Conservation (phyloP, 345 rosid species). For the Eucalyptus cladocalyx region DNA sequence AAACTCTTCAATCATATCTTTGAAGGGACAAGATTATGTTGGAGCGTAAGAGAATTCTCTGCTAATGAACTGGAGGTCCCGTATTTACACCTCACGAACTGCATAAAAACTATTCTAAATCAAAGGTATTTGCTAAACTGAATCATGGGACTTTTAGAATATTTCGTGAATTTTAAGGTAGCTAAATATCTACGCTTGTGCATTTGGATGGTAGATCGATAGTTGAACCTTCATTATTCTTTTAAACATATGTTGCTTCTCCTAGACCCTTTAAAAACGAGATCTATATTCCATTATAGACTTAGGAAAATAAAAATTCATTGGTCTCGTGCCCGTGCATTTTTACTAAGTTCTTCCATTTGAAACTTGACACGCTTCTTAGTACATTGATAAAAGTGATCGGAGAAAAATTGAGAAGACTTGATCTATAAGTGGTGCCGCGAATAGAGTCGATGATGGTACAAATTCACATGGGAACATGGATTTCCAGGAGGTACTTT, state of each 20-base stretch:
- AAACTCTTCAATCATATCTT: not conserved
- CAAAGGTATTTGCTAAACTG: not conserved
- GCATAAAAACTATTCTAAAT: not conserved
- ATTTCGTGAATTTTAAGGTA: not conserved
- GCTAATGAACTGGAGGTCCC: not conserved
- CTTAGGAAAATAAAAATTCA: not conserved
- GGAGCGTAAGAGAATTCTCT: not conserved
- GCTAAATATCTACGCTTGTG: not conserved
- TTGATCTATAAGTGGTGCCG: not conserved
- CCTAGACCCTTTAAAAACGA: not conserved
- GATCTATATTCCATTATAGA: not conserved
- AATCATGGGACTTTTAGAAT: not conserved
- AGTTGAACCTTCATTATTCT: not conserved
- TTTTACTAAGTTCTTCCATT: not conserved
- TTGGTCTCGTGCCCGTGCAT: not conserved
- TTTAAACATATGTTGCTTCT: not conserved
- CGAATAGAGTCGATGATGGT: not conserved
- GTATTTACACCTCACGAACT: not conserved
- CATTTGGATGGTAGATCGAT: not conserved
- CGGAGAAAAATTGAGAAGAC: not conserved
- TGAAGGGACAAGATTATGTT: not conserved
- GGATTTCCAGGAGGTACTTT: not conserved
- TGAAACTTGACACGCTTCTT: not conserved
- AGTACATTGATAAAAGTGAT: not conserved
- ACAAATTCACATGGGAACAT: not conserved